These are phyloP conservation scores for Rhodotorula kratochvilovae DNA, from an alignment of 768 basidiomycete genomes.

Conservation along the genomic window DNA sequence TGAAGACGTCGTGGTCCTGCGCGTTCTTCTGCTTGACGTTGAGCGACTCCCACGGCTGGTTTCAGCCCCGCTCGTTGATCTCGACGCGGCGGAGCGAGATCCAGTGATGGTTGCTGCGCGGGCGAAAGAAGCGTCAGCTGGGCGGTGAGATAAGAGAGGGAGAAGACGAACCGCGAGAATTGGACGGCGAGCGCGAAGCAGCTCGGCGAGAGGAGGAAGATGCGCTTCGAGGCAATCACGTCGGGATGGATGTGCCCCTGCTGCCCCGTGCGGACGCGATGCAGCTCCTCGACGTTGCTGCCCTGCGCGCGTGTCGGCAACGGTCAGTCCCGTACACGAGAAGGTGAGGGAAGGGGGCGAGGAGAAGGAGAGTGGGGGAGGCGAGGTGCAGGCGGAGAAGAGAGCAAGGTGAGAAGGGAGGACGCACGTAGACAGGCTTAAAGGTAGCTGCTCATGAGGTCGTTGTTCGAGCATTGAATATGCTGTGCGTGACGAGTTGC, in stretches of 20 bases:
- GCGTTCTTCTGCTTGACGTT: slow-evolving; percentile 2
- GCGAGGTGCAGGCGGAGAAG: no score
- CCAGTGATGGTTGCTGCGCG: slow-evolving; percentile 53
- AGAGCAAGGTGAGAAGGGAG: no score
- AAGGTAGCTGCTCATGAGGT: slow-evolving; percentile 67
- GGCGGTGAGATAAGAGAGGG: no score
- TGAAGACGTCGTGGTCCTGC: slow-evolving; percentile 39
- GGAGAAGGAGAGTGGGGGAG: no score
- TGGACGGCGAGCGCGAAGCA: slow-evolving; percentile 64
- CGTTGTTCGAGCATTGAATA: slow-evolving; percentile 61
- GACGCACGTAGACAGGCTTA: slow-evolving; percentile 61
- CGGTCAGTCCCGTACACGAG: no score
- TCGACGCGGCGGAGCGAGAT: slow-evolving; percentile 53
- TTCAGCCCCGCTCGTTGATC: slow-evolving; percentile 60
- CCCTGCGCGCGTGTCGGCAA: slow-evolving; percentile 48
- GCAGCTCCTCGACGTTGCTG: slow-evolving; percentile 54
- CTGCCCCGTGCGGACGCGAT: slow-evolving; percentile 56
- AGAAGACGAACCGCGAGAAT: slow-evolving; percentile 60
- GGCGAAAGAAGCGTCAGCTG: no score
- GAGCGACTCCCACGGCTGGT: slow-evolving; percentile 39
- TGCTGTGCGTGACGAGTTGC: slow-evolving; percentile 51
- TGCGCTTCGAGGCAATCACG: slow-evolving; percentile 50
- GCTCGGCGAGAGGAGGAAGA: slow-evolving; percentile 66
- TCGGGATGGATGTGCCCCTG: slow-evolving; percentile 65
- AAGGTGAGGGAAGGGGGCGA: no score